These are phyloP conservation scores for Pythium pectinolyticum DNA, from an alignment of 352 stramenopile genomes.

Conservation along the genomic window DNA sequence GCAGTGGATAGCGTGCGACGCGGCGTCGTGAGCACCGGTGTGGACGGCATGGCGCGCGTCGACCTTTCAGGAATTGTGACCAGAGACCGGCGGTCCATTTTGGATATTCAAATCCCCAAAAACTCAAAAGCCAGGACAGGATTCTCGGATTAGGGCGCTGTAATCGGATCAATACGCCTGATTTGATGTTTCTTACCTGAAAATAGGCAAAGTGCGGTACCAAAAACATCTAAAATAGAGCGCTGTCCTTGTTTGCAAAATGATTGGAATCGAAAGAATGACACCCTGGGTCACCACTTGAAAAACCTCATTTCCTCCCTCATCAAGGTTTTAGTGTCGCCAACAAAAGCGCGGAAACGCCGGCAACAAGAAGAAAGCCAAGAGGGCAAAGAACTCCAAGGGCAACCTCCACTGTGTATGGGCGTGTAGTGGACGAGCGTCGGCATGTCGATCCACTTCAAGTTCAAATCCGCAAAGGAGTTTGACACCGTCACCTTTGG, in stretches of 20 bases:
- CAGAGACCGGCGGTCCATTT: conserved; percentile 12
- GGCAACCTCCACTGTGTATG: background rate
- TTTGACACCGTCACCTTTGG: conserved; percentile 88
- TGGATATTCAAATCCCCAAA: conserved; percentile 54
- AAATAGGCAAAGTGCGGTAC: background rate
- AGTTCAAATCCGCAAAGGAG: conserved; percentile 90
- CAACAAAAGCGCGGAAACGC: background rate
- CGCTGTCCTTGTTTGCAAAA: background rate
- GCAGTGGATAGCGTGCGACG: background rate
- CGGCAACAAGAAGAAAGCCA: too few relatives aligned
- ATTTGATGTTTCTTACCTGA: too few relatives aligned
- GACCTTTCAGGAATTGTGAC: background rate
- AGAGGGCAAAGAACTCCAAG: background rate
- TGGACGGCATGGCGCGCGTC: background rate
- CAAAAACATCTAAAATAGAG: background rate
- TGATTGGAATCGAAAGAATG: background rate
- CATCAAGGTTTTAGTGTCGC: background rate
- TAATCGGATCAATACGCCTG: conserved; percentile 6
- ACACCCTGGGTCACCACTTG: too few relatives aligned
- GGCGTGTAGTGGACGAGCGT: background rate
- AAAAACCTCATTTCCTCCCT: background rate
- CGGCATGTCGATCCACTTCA: conserved; percentile 90
- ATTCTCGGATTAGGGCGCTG: conserved; percentile 7
- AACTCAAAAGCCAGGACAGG: conserved; percentile 29
- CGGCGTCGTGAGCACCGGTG: background rate